Evolutionary conservation across 768 basidiomycete genomes (phyloP).

Genomic region (Hericium alpestre): DNA sequence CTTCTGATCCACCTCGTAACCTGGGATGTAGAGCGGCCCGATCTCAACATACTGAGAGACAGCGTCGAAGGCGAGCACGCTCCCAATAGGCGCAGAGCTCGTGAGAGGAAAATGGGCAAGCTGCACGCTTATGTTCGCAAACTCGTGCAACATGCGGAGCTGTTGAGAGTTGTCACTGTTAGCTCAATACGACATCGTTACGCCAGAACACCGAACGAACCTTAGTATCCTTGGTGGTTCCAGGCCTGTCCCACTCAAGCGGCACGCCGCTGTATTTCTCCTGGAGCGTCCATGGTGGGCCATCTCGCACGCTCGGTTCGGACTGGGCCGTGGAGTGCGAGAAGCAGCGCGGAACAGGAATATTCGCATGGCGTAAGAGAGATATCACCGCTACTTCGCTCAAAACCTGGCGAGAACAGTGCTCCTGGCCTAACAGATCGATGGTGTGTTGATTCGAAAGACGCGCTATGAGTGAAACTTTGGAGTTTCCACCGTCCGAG

Average conservation of each 20-base stretch:
- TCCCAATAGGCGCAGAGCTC: neutral
- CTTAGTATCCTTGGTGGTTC: neutral
- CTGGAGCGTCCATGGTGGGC: neutral
- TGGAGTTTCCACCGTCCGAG: too few relatives aligned
- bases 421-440: too few relatives aligned
- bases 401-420: too few relatives aligned
- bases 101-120: neutral
- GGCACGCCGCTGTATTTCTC: neutral
- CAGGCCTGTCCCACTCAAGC: neutral
- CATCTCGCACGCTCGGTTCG: too few relatives aligned
- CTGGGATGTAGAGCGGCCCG: neutral
- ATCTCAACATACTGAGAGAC: neutral
- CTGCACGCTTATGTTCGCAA: neutral
- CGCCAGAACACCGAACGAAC: neutral
- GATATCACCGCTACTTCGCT: too few relatives aligned
- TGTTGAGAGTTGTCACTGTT: neutral
- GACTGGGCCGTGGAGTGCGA: too few relatives aligned
- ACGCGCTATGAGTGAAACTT: too few relatives aligned
- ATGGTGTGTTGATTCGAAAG: too few relatives aligned
- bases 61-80: neutral
- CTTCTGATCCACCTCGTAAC: neutral
- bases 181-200: too few relatives aligned
- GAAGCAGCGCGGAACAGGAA: too few relatives aligned
- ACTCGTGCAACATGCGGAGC: neutral
- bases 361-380: too few relatives aligned